Evolutionary conservation across 208 protist genomes (phyloP).

Genomic region (Porcisia hertigi): DNA sequence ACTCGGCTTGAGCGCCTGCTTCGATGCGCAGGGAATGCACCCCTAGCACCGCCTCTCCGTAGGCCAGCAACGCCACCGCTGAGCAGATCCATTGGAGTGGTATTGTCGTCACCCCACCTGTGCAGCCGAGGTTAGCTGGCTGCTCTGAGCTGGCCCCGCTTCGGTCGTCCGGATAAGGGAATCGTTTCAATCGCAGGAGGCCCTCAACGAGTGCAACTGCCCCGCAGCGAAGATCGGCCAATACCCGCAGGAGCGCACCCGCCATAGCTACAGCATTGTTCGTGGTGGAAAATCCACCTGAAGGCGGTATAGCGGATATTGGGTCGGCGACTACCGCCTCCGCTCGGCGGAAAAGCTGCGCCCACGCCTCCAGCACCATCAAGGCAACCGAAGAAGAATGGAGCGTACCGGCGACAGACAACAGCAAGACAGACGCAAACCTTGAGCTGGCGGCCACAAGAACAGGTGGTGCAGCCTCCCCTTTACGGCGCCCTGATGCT

Average conservation of each 20-base stretch:
- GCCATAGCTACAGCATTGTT: neutral
- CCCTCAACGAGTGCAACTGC: constrained; percentile 5
- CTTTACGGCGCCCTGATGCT: neutral
- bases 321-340: neutral
- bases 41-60: constrained; percentile 19
- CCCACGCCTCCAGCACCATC: constrained; percentile 20
- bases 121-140: neutral
- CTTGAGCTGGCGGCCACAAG: neutral
- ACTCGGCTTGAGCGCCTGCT: neutral
- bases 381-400: constrained; percentile 8
- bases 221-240: constrained; percentile 15
- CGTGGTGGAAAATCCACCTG: neutral
- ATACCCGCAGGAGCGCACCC: constrained; percentile 13
- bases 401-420: constrained; percentile 8
- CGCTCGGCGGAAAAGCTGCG: neutral
- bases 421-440: constrained; percentile 14
- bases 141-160: constrained; percentile 1
- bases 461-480: neutral
- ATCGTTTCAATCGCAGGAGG: constrained; percentile 6
- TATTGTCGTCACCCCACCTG: constrained; percentile 2
- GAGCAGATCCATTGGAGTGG: constrained; percentile 19
- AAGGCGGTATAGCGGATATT: neutral
- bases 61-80: constrained; percentile 15
- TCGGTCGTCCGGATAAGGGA: neutral
- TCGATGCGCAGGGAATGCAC: neutral